Conservation (phyloP, 1,139 yeast species). For the Magnusiomyces ingens region DNA sequence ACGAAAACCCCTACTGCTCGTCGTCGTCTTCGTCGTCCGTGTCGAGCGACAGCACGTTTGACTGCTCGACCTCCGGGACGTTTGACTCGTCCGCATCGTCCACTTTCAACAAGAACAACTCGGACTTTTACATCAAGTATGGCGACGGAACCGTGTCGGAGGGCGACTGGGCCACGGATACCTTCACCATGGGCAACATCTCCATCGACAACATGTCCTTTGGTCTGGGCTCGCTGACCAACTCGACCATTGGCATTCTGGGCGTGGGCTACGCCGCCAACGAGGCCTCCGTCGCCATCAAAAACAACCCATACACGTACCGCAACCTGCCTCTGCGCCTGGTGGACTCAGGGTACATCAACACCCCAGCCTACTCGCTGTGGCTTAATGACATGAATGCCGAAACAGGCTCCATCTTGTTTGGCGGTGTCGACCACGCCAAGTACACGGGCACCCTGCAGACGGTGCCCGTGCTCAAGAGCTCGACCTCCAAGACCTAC, state of each 20-base stretch:
- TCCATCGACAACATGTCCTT: constrained; percentile 21
- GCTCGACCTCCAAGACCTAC: constrained; percentile 13
- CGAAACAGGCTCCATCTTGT: constrained; percentile 43
- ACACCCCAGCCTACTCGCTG: constrained; percentile 46
- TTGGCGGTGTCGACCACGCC: constrained; percentile 54
- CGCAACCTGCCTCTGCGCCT: constrained; percentile 43
- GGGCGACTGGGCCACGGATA: constrained; percentile 47
- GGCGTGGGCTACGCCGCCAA: constrained; percentile 25
- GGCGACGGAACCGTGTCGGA: constrained; percentile 32
- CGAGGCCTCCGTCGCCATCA: constrained; percentile 20
- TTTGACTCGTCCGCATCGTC: constrained; percentile 10
- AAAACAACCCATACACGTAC: constrained; percentile 25
- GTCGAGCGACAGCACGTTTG: constrained; percentile 25
- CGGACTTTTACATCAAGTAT: constrained; percentile 25
- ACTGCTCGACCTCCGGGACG: constrained; percentile 14
- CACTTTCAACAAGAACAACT: constrained; percentile 12
- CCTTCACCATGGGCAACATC: constrained; percentile 25
- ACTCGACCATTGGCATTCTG: constrained; percentile 30
- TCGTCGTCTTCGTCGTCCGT: constrained; percentile 18
- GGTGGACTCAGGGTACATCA: constrained; percentile 43
- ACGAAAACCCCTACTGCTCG: constrained; percentile 32
- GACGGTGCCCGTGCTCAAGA: constrained; percentile 22
- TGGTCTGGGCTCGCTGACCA: constrained; percentile 29
- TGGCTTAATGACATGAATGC: constrained; percentile 43
- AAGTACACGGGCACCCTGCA: constrained; percentile 44